A percentile compares a stretch with the other conserved stretches of the same genome.
phyloP scores from a whole-genome alignment of 2,329 filamentous ascomycete genomes.

The Trichophyton equinum region DNA sequence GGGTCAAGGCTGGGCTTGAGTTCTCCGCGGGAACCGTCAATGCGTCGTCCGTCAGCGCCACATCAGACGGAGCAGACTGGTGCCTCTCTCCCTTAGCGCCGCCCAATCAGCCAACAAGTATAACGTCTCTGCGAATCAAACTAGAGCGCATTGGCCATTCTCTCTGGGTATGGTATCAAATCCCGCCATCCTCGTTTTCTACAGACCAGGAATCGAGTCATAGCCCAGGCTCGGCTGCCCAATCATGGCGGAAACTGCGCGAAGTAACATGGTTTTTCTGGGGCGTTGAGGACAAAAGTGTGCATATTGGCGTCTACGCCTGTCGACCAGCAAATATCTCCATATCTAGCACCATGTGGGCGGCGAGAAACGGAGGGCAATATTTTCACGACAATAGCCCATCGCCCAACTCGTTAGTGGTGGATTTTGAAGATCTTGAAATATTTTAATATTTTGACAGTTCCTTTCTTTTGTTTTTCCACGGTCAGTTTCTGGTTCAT shows the following conservation, averaged over 20 bases:
- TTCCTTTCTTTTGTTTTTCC: constrained; percentile 8
- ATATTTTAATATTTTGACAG: constrained; percentile 28
- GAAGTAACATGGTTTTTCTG: constrained; percentile 53
- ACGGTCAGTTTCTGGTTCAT: constrained; percentile 4
- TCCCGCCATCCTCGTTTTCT: constrained; percentile 25
- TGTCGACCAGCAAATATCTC: constrained; percentile 41
- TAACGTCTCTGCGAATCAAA: constrained; percentile 42
- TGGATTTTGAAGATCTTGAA: constrained; percentile 41
- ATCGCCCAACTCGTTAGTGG: constrained; percentile 30
- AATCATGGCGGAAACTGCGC: constrained; percentile 44
- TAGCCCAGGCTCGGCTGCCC: constrained; percentile 28
- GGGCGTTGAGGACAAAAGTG: constrained; percentile 46
- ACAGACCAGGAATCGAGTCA: constrained; percentile 13
- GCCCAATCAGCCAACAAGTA: constrained; percentile 28
- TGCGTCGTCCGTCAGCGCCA: constrained; percentile 46
- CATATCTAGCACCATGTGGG: constrained; percentile 28
- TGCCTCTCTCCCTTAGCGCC: constrained; percentile 37
- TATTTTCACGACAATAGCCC: constrained; percentile 15
- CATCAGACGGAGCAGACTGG: constrained; percentile 47
- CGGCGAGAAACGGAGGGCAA: constrained; percentile 25
- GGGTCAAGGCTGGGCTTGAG: constrained; percentile 49
- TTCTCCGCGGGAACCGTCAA: constrained; percentile 43
- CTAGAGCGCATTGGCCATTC: constrained; percentile 45
- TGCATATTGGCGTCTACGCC: constrained; percentile 48
- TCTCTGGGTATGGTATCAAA: constrained; percentile 47